These are phyloP conservation scores for Solanum etuberosum DNA, from an alignment of 257 asterid genomes.

Conservation along the genomic window DNA sequence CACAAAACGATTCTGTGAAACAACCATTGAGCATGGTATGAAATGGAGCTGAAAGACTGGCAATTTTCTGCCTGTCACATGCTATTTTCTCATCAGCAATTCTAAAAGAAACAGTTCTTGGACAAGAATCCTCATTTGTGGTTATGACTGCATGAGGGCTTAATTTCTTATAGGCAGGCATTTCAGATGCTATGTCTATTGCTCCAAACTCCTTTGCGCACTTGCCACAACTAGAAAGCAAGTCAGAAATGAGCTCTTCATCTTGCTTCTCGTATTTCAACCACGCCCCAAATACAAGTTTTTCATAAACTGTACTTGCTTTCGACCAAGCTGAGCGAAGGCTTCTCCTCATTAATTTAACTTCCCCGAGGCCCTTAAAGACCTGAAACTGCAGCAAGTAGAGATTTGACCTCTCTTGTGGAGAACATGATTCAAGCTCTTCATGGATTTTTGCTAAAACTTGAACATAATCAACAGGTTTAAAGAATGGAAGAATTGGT, in stretches of 20 bases:
- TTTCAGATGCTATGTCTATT: slow-evolving; percentile 66
- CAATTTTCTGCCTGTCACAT: slow-evolving; percentile 67
- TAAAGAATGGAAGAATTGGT: slow-evolving; percentile 65
- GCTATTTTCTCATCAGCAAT: slow-evolving; percentile 64
- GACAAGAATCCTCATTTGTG: slow-evolving; percentile 3
- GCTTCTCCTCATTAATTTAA: slow-evolving; percentile 82
- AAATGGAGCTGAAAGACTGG: slow-evolving; percentile 81
- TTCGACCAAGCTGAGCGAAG: slow-evolving; percentile 83
- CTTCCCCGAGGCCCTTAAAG: slow-evolving; percentile 91
- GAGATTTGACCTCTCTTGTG: slow-evolving; percentile 56
- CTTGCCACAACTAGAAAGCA: slow-evolving; percentile 75
- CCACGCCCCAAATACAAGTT: slow-evolving; percentile 89
- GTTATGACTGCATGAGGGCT: slow-evolving; percentile 1
- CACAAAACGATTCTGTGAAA: slow-evolving; percentile 63
- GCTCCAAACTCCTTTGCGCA: slow-evolving; percentile 64
- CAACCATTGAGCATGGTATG: slow-evolving; percentile 90
- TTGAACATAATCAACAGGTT: slow-evolving; percentile 88
- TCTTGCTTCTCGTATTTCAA: slow-evolving; percentile 86
- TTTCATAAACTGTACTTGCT: slow-evolving; percentile 64
- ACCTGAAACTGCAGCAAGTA: slow-evolving; percentile 85
- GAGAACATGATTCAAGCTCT: slow-evolving; percentile 77
- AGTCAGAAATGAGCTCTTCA: slow-evolving; percentile 62
- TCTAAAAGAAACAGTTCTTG: slow-evolving; percentile 41
- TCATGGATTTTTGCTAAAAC: slow-evolving; percentile 90
- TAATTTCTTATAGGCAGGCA: slow-evolving; percentile 23